Evolutionary conservation across 768 basidiomycete species (phyloP), one percentile per base, ranked within the genome.

Genomic region (Pisolithus sp.): DNA sequence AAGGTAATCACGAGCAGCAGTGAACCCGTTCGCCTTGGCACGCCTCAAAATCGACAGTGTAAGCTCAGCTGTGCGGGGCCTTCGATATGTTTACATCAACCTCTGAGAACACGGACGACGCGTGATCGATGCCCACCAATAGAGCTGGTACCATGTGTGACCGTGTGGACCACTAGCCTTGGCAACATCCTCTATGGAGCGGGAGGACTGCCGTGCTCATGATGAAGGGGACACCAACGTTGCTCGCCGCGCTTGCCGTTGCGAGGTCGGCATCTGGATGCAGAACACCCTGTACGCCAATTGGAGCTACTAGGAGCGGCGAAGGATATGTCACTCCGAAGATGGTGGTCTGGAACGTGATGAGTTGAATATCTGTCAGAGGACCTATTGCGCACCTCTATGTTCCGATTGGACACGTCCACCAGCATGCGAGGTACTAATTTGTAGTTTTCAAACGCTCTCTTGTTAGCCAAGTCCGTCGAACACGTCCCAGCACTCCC

Each of bases 361-460:
- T 18, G 26, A 3, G 7, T 7, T 46, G 12, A 41, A 15, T 15
- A 34, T 5, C 24, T 30, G 9, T 37, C n/a, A 30, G 24, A 20
- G 36, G 12, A 5, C 8, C 3, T 17, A 23, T 18, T 7, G 53
- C 72, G 47, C 58, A 85, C 89, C 58, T 85, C 77, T 28, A 92
- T 62, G 44, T 64, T 78, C 20, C 87, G 77, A 18, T 68, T 63
- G 4, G 80, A 80, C 0, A 77, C 77, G 55, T 82, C 72, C 18
- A 80, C 74, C 30, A 91, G 76, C 87, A 90, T 89, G 6, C 84
- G 79, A 2, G 89, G 89, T n/a, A 93, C 72, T 62, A 94, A 86
- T 34, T 77, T 78, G 74, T 78, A 91, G 50, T 74, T 80, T 21
- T 80, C 72, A 49, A 92, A 75, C 2, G 81, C 83, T 38, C 69